Evolutionary conservation across 768 basidiomycete genomes (phyloP).

Genomic region (Mycena vulgaris): DNA sequence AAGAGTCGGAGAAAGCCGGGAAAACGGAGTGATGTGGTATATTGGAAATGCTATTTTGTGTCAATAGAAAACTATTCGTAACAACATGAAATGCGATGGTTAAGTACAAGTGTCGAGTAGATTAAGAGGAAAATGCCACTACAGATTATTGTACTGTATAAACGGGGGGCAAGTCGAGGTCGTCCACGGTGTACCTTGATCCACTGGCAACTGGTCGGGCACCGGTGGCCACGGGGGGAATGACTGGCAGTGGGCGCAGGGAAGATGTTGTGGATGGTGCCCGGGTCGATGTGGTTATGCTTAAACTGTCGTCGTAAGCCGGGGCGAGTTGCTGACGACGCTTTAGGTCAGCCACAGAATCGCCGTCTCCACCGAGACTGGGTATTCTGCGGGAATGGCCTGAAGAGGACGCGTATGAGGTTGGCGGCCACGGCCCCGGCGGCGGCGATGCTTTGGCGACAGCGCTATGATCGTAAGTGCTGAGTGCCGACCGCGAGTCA

Average conservation of each 20-base stretch:
- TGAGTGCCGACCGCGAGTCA: slow-evolving; percentile 14
- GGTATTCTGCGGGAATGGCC: slow-evolving; percentile 29
- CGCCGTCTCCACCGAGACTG: slow-evolving; percentile 33
- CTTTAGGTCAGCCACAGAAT: slow-evolving; percentile 34
- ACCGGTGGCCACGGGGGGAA: slow-evolving; percentile 21
- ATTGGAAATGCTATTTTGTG: neutral
- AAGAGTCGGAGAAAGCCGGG: slow-evolving; percentile 4
- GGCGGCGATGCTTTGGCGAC: neutral
- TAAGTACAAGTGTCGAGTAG: slow-evolving; percentile 14
- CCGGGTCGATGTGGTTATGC: slow-evolving; percentile 2
- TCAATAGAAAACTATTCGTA: neutral
- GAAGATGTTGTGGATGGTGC: slow-evolving; percentile 25
- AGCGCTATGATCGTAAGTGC: neutral
- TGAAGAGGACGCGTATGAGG: slow-evolving; percentile 26
- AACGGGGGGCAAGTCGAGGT: slow-evolving; percentile 26
- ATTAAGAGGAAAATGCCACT: slow-evolving; percentile 3
- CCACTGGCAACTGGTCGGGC: neutral
- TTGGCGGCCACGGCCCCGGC: slow-evolving; percentile 1
- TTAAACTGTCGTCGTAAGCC: slow-evolving; percentile 23
- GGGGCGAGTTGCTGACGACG: slow-evolving; percentile 33
- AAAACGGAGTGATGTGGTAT: neutral
- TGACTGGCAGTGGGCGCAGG: slow-evolving; percentile 33
- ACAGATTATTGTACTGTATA: slow-evolving; percentile 37
- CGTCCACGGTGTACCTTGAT: neutral
- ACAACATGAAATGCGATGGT: neutral